Conservation (phyloP, 31 red algal genomes). For the Odonthalia washingtoniensis region DNA sequence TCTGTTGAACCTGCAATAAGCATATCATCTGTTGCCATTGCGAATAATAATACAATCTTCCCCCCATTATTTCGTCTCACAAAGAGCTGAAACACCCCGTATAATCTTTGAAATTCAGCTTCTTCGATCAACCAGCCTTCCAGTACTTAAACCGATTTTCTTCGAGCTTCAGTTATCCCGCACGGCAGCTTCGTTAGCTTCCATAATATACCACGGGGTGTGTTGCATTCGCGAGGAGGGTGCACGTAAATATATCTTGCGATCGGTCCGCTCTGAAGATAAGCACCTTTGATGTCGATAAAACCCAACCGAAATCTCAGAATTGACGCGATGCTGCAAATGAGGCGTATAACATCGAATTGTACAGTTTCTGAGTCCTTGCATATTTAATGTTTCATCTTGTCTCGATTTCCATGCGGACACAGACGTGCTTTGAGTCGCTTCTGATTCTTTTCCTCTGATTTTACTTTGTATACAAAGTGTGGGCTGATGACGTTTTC, state of each 20-base stretch:
- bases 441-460: conserved; percentile 13
- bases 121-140: conserved; percentile 20
- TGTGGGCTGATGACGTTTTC: conserved; percentile 33
- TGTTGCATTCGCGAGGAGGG: conserved; percentile 26
- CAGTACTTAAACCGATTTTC: conserved; percentile 32
- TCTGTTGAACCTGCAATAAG: conserved; percentile 1
- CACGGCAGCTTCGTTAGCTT: conserved; percentile 32
- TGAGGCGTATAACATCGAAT: conserved; percentile 23
- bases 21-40: conserved; percentile 41
- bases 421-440: too few species aligned
- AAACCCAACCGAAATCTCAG: conserved; percentile 4
- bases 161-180: conserved; percentile 30
- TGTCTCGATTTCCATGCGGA: conserved; percentile 47
- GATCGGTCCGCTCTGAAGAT: conserved; percentile 34
- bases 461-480: conserved; percentile 46
- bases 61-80: not conserved
- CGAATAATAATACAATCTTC: not conserved
- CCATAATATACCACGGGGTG: conserved; percentile 23
- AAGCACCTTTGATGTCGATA: conserved; percentile 16
- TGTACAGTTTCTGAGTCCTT: conserved; percentile 36
- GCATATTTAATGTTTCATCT: conserved; percentile 23
- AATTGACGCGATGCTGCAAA: not conserved
- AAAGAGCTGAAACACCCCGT: conserved; percentile 30
- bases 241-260: conserved; percentile 27
- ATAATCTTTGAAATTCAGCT: not conserved